Percentiles rank a stretch among this genome's conserved stretches.
These are phyloP conservation scores for Wickerhamomyces tratensis DNA, from an alignment of 805 yeast species.

Conservation along the genomic window DNA sequence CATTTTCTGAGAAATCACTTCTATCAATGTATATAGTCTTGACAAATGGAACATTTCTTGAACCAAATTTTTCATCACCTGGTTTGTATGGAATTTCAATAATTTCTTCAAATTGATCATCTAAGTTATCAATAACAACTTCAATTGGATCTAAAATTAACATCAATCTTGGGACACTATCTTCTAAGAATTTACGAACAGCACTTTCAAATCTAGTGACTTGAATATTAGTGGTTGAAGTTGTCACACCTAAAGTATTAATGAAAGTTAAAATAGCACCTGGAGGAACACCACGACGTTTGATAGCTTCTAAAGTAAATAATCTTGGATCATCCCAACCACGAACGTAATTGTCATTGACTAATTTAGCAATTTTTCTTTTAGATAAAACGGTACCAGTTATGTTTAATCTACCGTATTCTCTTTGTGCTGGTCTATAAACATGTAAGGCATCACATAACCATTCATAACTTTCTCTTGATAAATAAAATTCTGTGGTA, in stretches of 20 bases:
- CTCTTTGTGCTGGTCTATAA: conserved; percentile 97
- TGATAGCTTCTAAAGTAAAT: conserved; percentile 87
- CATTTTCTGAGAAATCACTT: conserved; percentile 69
- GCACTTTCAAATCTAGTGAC: conserved; percentile 82
- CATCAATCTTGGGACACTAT: conserved; percentile 90
- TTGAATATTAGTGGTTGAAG: conserved; percentile 87
- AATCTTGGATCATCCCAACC: conserved; percentile 99
- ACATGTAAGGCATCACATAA: conserved; percentile 91
- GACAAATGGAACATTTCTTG: conserved; percentile 64
- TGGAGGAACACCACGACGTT: conserved; percentile 98
- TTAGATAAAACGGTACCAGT: conserved; percentile 93
- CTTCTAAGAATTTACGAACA: conserved; percentile 79
- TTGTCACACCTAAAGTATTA: conserved; percentile 94
- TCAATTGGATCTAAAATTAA: conserved; percentile 81
- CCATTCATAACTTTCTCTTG: conserved; percentile 98
- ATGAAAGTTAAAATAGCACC: conserved; percentile 92
- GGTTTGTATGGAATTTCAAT: conserved; percentile 86
- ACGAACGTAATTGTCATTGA: conserved; percentile 70
- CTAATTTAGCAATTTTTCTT: conserved; percentile 91
- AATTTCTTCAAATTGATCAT: conserved; percentile 60
- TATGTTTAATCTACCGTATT: conserved; percentile 91
- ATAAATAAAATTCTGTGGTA: conserved; percentile 87
- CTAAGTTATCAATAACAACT: conserved; percentile 72
- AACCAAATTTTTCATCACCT: conserved; percentile 70
- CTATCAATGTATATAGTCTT: conserved; percentile 79